phyloP scores from a whole-genome alignment of 352 stramenopile genomes.

The Peronosclerospora sorghi region DNA sequence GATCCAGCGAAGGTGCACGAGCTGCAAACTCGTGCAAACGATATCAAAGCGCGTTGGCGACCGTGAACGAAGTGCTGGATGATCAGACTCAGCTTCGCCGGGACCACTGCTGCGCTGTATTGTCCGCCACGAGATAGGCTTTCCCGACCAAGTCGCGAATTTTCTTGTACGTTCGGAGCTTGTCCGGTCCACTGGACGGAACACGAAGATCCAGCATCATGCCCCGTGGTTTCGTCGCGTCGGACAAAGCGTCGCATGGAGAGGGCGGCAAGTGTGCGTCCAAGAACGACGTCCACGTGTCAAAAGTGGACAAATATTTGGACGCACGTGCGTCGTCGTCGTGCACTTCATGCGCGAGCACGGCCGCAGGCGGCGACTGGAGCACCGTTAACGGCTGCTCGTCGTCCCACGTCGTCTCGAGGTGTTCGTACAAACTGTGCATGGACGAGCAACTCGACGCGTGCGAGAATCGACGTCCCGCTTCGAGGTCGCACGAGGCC shows the following conservation, averaged over 20 bases:
- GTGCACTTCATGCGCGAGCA: too few relatives aligned
- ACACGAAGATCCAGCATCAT: too few relatives aligned
- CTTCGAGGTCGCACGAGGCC: constrained; percentile 2
- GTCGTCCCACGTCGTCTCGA: constrained; percentile 38
- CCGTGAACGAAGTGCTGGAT: too few relatives aligned
- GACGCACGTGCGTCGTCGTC: too few relatives aligned
- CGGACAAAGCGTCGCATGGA: neutral
- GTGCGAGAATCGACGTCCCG: too few relatives aligned
- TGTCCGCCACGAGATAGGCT: constrained; percentile 48
- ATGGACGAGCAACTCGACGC: too few relatives aligned
- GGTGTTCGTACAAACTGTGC: constrained; percentile 44
- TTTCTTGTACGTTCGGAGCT: constrained; percentile 38
- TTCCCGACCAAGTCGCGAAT: constrained; percentile 51
- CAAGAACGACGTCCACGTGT: constrained; percentile 42
- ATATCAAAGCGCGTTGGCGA: too few relatives aligned
- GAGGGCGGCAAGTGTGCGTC: constrained; percentile 30
- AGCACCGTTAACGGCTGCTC: constrained; percentile 55
- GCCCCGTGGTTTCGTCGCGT: too few relatives aligned
- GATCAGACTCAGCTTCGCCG: too few relatives aligned
- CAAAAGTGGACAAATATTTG: too few relatives aligned
- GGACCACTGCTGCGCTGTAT: constrained; percentile 57
- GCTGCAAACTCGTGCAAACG: too few relatives aligned
- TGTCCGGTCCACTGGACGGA: constrained; percentile 14
- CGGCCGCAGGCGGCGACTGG: constrained; percentile 25
- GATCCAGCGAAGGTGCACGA: too few relatives aligned